Conservation (phyloP, 257 asterid species). For the Solanum lycopersicoides region DNA sequence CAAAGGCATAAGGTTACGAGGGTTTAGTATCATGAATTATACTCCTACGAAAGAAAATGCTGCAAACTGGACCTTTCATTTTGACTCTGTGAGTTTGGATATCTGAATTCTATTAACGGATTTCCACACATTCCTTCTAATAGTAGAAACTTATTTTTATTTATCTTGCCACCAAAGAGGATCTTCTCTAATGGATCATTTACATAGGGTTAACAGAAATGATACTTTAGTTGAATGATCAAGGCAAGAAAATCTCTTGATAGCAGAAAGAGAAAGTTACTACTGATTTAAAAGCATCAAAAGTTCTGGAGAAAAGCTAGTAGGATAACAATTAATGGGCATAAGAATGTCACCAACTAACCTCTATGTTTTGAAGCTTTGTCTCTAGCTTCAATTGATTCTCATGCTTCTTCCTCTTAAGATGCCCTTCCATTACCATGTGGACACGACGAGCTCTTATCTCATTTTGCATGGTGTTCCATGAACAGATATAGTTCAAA, state of each 20-base stretch:
- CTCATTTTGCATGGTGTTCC: constrained; percentile 71
- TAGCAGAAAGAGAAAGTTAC: neutral
- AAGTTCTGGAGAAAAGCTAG: neutral
- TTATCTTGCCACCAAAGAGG: neutral
- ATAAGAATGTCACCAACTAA: constrained; percentile 2
- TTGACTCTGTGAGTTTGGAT: neutral
- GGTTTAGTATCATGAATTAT: neutral
- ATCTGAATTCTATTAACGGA: neutral
- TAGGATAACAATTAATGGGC: neutral
- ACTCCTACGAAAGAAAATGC: neutral
- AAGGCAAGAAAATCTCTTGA: neutral
- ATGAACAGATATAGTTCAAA: constrained; percentile 51
- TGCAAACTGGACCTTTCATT: neutral
- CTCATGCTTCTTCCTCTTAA: constrained; percentile 67
- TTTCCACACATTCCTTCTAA: neutral
- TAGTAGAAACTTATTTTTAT: neutral
- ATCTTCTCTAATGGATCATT: neutral
- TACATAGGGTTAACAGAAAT: neutral
- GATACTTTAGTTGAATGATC: neutral
- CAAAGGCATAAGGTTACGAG: neutral
- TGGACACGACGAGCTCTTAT: constrained; percentile 56
- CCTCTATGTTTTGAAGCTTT: constrained; percentile 87
- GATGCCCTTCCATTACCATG: constrained; percentile 73
- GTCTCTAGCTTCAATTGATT: constrained; percentile 80
- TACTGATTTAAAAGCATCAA: neutral